A percentile compares a stretch with the other conserved stretches of the same genome.
phyloP scores from a whole-genome alignment of 2,329 filamentous ascomycete species.

The Fusarium siculi region DNA sequence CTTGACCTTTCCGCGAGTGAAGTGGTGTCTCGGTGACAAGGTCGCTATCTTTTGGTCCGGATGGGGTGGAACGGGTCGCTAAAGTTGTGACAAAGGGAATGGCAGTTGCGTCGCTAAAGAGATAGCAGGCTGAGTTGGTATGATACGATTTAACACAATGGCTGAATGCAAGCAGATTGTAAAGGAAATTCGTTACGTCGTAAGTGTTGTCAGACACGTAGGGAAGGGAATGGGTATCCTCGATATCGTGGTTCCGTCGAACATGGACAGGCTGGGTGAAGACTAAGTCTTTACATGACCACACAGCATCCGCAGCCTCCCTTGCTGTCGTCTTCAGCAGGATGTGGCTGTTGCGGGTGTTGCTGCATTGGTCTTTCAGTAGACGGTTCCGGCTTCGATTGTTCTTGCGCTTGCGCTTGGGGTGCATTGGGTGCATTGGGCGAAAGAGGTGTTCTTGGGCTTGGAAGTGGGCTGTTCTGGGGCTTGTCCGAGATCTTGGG shows the following conservation, averaged over 20 bases:
- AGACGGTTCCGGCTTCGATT: conserved; percentile 29
- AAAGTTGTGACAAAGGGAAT: conserved; percentile 43
- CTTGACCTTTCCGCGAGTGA: conserved; percentile 13
- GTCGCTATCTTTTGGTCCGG: conserved; percentile 26
- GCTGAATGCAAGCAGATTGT: conserved; percentile 42
- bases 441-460: conserved; percentile 56
- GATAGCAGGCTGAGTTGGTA: conserved; percentile 41
- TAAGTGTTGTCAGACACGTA: conserved; percentile 39
- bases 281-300: conserved; percentile 55
- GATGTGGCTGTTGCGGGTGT: conserved; percentile 13
- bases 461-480: conserved; percentile 52
- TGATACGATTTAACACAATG: conserved; percentile 43
- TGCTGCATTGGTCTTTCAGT: conserved; percentile 24
- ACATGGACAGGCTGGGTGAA: not conserved
- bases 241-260: conserved; percentile 8
- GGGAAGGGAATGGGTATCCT: conserved; percentile 16
- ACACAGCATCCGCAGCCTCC: conserved; percentile 63
- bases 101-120: conserved; percentile 42
- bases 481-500: conserved; percentile 62
- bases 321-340: conserved; percentile 51
- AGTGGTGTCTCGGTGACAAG: conserved; percentile 28
- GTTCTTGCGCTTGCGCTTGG: conserved; percentile 37
- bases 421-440: conserved; percentile 46
- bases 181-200: conserved; percentile 49
- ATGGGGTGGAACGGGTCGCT: conserved; percentile 32